Evolutionary conservation across 805 yeast species (phyloP).

Genomic region (Metschnikowia kofuensis): DNA sequence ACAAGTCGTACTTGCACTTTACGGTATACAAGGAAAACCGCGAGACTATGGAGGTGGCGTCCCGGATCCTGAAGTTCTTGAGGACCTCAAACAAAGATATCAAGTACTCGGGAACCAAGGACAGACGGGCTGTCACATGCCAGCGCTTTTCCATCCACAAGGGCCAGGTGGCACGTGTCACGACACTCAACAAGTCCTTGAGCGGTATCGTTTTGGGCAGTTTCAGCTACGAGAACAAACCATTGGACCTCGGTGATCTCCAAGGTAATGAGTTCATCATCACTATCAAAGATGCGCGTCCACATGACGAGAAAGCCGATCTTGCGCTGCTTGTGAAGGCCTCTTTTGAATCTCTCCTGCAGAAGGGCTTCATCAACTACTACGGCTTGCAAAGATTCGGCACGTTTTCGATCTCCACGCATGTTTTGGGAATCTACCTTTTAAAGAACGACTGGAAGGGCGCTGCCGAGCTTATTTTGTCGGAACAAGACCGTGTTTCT

Average conservation of each 20-base stretch:
- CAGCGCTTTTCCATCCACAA: conserved; percentile 72
- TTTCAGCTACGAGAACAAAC: conserved; percentile 60
- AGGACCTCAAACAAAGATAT: conserved; percentile 69
- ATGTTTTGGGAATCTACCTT: conserved; percentile 72
- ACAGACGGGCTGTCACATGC: conserved; percentile 92
- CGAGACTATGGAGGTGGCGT: conserved; percentile 95
- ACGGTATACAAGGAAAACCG: conserved; percentile 89
- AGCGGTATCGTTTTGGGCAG: conserved; percentile 80
- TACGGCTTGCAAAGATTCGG: conserved; percentile 99
- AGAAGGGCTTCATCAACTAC: conserved; percentile 84
- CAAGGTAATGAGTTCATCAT: conserved; percentile 86
- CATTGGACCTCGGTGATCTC: conserved; percentile 76
- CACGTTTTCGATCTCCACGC: conserved; percentile 90
- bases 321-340: conserved; percentile 47
- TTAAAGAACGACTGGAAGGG: conserved; percentile 72
- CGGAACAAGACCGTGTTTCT: conserved; percentile 80
- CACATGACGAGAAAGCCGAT: conserved; percentile 24
- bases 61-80: conserved; percentile 66
- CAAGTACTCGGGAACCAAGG: conserved; percentile 93
- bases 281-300: conserved; percentile 70
- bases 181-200: conserved; percentile 69
- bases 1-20: conserved; percentile 67
- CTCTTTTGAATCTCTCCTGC: conserved; percentile 56
- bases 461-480: conserved; percentile 73
- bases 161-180: conserved; percentile 70